Conservation (phyloP, 2,329 filamentous ascomycete species). For the Aspergillus caelatus region DNA sequence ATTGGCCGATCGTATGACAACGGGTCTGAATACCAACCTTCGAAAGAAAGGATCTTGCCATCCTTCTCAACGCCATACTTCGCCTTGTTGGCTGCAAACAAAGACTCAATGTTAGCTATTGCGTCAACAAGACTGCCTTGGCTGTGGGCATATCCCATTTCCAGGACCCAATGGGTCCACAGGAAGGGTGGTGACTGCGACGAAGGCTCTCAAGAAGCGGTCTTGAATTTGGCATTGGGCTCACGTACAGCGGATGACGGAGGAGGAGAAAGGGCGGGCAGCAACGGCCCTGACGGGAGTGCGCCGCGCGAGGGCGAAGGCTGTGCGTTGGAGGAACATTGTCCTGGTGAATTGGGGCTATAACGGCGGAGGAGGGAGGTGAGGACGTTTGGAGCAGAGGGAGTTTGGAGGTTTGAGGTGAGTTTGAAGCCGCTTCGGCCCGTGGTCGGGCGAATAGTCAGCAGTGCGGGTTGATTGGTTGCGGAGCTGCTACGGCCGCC, state of each 20-base stretch:
- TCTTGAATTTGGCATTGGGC: slow-evolving; percentile 29
- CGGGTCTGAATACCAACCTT: slow-evolving; percentile 39
- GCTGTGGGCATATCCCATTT: slow-evolving; percentile 3
- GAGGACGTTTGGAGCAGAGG: slow-evolving; percentile 30
- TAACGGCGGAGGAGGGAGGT: slow-evolving; percentile 25
- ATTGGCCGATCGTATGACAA: slow-evolving; percentile 17
- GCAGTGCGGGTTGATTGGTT: slow-evolving; percentile 28
- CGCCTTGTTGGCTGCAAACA: slow-evolving; percentile 35
- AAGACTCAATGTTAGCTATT: slow-evolving; percentile 29
- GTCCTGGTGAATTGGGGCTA: slow-evolving; percentile 29
- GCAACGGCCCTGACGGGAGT: slow-evolving; percentile 46
- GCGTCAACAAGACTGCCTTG: neutral
- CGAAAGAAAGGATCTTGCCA: slow-evolving; percentile 48
- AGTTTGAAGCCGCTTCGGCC: slow-evolving; percentile 45
- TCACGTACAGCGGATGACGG: slow-evolving; percentile 51
- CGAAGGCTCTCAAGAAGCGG: slow-evolving; percentile 19
- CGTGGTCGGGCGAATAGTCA: slow-evolving; percentile 31
- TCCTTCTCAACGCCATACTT: slow-evolving; percentile 46
- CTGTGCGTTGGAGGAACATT: slow-evolving; percentile 54
- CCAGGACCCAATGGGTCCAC: slow-evolving; percentile 25
- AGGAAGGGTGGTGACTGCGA: slow-evolving; percentile 20
- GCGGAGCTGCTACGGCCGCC: slow-evolving; percentile 20
- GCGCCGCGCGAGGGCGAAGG: slow-evolving; percentile 50
- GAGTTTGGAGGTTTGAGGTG: slow-evolving; percentile 40
- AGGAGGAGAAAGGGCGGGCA: slow-evolving; percentile 49